phyloP scores from a whole-genome alignment of 139 green algal genomes.

The Pleodorina starrii region DNA sequence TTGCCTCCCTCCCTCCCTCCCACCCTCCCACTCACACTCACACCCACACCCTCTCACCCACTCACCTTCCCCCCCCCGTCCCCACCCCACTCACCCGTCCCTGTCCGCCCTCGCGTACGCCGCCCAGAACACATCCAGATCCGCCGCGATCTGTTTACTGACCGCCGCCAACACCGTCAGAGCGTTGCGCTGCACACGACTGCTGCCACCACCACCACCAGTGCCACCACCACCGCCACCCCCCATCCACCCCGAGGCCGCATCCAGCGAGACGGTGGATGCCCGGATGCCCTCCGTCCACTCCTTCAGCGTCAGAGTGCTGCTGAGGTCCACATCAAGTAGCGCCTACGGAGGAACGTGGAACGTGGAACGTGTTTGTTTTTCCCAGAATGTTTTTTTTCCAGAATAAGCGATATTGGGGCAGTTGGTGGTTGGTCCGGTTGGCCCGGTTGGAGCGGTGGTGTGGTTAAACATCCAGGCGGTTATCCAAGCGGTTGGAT shows the following conservation, averaged over 20 bases:
- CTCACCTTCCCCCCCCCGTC: too few relatives aligned
- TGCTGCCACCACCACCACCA: neutral
- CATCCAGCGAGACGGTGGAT: slow-evolving; percentile 36
- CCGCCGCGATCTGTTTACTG: slow-evolving; percentile 11
- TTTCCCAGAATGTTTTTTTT: too few relatives aligned
- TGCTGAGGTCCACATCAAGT: slow-evolving; percentile 58
- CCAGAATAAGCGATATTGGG: too few relatives aligned
- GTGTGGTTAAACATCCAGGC: too few relatives aligned
- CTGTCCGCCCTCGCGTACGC: slow-evolving; percentile 42
- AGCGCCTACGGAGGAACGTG: slow-evolving; percentile 63
- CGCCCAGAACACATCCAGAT: slow-evolving; percentile 62
- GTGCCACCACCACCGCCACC: neutral
- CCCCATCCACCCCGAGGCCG: neutral
- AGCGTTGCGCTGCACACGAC: slow-evolving; percentile 39
- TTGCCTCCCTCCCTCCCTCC: too few relatives aligned
- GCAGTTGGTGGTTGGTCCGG: too few relatives aligned
- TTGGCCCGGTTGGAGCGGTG: too few relatives aligned
- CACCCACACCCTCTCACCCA: too few relatives aligned
- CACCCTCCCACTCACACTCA: too few relatives aligned
- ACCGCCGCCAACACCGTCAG: slow-evolving; percentile 52
- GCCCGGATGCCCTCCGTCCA: slow-evolving; percentile 57
- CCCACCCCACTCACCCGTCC: slow-evolving; percentile 46
- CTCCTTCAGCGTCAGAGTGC: slow-evolving; percentile 51
- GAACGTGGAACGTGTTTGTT: too few relatives aligned
- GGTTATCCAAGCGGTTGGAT: too few relatives aligned